Conservation (phyloP, 768 basidiomycete species). For the Agaricus sinodeliciosus region DNA sequence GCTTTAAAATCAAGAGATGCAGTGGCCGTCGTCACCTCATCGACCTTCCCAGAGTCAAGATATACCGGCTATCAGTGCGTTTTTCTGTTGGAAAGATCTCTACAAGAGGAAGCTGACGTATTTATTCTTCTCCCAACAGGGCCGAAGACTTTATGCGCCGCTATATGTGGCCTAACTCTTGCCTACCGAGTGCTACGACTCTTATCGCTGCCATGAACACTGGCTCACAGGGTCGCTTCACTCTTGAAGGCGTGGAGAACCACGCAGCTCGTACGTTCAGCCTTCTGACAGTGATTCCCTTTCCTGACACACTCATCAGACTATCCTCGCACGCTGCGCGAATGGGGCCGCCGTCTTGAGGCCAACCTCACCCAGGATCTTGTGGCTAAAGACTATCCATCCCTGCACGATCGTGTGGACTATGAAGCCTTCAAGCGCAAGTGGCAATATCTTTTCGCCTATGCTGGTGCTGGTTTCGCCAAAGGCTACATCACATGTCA, state of each 20-base stretch:
- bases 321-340: constrained; percentile 88
- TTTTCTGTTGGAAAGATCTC: constrained; percentile 7
- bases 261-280: constrained; percentile 62
- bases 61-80: constrained; percentile 67
- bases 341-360: constrained; percentile 80
- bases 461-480: constrained; percentile 73
- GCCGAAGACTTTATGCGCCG: constrained; percentile 82
- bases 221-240: constrained; percentile 69
- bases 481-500: constrained; percentile 80
- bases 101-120: constrained; percentile 1
- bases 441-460: constrained; percentile 81
- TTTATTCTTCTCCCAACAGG: constrained; percentile 23
- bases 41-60: constrained; percentile 65
- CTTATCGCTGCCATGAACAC: constrained; percentile 66
- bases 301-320: constrained; percentile 29
- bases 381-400: constrained; percentile 54
- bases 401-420: constrained; percentile 45
- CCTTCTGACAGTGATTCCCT: not conserved
- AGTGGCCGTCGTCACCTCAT: constrained; percentile 61
- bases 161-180: constrained; percentile 88
- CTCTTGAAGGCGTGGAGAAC: constrained; percentile 81
- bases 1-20: constrained; percentile 67
- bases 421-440: constrained; percentile 72
- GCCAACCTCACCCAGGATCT: constrained; percentile 53
- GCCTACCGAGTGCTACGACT: constrained; percentile 81